Evolutionary conservation across 2,329 filamentous ascomycete species (phyloP).

Genomic region (Neonectria neomacrospora): DNA sequence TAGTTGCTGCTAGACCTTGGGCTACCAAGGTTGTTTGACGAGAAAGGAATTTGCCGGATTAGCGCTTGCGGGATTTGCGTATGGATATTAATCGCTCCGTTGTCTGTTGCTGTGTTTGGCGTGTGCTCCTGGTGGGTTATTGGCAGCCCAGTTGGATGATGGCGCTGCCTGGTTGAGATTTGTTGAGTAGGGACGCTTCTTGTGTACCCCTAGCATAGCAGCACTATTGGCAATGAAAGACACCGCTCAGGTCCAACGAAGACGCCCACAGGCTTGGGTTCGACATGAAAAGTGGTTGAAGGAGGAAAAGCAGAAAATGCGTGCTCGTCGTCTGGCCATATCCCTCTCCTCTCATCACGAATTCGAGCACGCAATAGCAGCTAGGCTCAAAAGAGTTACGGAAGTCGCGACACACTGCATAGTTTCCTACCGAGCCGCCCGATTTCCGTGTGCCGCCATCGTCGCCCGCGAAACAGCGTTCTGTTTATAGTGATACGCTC

Average conservation of each 20-base stretch:
- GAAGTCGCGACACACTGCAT: slow-evolving; percentile 1
- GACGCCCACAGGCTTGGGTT: slow-evolving; percentile 34
- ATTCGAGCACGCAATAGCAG: slow-evolving; percentile 5
- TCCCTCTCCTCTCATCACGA: slow-evolving; percentile 9
- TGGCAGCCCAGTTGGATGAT: slow-evolving; percentile 16
- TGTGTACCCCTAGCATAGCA: slow-evolving; percentile 25
- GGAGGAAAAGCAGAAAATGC: slow-evolving; percentile 21
- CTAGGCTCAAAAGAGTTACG: slow-evolving; percentile 1
- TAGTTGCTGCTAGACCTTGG: slow-evolving; percentile 25
- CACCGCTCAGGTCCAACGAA: slow-evolving; percentile 26
- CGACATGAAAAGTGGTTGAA: slow-evolving; percentile 36
- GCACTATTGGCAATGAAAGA: slow-evolving; percentile 34
- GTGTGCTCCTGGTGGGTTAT: slow-evolving; percentile 6
- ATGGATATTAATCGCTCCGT: slow-evolving; percentile 20
- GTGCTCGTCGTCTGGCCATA: slow-evolving; percentile 18
- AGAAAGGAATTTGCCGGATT: slow-evolving; percentile 37
- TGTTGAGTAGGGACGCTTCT: slow-evolving; percentile 2
- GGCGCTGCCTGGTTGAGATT: slow-evolving; percentile 11
- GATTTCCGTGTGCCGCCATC: slow-evolving; percentile 1
- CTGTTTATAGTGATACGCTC: neutral
- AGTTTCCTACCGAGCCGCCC: slow-evolving; percentile 2
- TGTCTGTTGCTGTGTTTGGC: slow-evolving; percentile 20
- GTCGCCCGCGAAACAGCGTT: neutral
- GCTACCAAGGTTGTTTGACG: slow-evolving; percentile 27
- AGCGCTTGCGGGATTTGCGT: slow-evolving; percentile 28